phyloP scores from a whole-genome alignment of 1,139 yeast genomes.

The Sugiyamaella japonica region DNA sequence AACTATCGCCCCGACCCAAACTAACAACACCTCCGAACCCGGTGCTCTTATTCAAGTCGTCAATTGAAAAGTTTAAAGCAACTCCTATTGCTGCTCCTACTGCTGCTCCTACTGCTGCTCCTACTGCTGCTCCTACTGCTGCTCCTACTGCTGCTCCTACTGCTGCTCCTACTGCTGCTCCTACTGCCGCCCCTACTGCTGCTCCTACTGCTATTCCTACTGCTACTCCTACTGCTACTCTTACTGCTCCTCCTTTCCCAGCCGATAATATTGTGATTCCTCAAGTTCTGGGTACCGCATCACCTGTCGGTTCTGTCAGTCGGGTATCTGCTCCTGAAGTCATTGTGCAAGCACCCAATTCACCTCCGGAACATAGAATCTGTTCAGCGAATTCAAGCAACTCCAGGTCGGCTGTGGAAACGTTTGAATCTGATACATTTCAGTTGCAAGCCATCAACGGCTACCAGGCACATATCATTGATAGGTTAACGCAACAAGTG shows the following conservation, averaged over 20 bases:
- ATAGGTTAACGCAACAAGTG: background rate
- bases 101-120: background rate
- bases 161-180: background rate
- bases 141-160: background rate
- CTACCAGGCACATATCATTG: constrained; percentile 8
- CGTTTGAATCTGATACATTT: background rate
- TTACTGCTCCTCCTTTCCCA: background rate
- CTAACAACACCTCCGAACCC: background rate
- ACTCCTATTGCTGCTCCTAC: background rate
- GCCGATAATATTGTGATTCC: background rate
- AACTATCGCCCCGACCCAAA: background rate
- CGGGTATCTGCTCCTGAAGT: constrained; percentile 2
- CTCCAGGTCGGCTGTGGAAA: too few relatives aligned
- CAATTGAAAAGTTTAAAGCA: constrained; percentile 3
- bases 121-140: background rate
- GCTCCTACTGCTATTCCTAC: background rate
- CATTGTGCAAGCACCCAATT: constrained; percentile 2
- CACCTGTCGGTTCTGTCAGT: background rate
- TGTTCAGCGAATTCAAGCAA: background rate
- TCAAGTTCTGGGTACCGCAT: constrained; percentile 6
- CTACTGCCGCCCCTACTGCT: background rate
- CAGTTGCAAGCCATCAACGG: constrained; percentile 11
- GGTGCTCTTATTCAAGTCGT: background rate
- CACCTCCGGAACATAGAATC: background rate
- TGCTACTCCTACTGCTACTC: background rate